Evolutionary conservation across 2,329 filamentous ascomycete genomes (phyloP).

Genomic region (Metarhizium humberi): DNA sequence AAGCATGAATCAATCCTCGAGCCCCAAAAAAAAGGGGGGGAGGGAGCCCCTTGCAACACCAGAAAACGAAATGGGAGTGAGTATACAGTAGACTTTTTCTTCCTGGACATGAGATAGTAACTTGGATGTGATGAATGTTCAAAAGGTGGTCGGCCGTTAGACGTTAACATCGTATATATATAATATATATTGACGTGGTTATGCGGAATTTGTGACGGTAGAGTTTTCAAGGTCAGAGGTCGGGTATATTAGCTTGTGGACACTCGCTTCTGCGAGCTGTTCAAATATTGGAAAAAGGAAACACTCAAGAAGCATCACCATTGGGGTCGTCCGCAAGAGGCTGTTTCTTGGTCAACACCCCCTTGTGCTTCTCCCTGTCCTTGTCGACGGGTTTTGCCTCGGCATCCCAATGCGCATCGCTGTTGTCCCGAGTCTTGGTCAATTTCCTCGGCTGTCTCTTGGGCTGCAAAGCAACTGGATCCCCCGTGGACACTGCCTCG

Average conservation of each 20-base stretch:
- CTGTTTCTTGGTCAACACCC: slow-evolving; percentile 27
- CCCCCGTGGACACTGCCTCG: slow-evolving; percentile 13
- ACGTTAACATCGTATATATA: not conserved
- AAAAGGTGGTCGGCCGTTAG: not conserved
- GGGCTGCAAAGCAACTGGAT: slow-evolving; percentile 13
- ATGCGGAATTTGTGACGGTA: not conserved
- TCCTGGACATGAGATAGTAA: not conserved
- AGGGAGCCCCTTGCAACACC: not conserved
- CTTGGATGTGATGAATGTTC: not conserved
- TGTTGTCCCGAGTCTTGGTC: slow-evolving; percentile 29
- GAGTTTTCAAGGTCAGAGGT: not conserved
- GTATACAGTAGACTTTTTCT: not conserved
- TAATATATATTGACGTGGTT: not conserved
- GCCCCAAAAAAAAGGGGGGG: not conserved
- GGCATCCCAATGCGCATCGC: slow-evolving; percentile 22
- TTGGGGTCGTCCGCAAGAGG: not conserved
- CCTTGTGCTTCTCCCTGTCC: slow-evolving; percentile 13
- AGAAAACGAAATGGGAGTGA: not conserved
- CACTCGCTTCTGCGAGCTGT: not conserved
- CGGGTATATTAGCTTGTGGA: not conserved
- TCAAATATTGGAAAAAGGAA: not conserved
- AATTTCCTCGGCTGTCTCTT: slow-evolving; percentile 32
- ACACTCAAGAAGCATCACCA: not conserved
- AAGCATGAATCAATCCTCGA: not conserved
- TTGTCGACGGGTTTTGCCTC: slow-evolving; percentile 9